phyloP scores from a whole-genome alignment of 768 basidiomycete species.

The Termitomyces sp. region DNA sequence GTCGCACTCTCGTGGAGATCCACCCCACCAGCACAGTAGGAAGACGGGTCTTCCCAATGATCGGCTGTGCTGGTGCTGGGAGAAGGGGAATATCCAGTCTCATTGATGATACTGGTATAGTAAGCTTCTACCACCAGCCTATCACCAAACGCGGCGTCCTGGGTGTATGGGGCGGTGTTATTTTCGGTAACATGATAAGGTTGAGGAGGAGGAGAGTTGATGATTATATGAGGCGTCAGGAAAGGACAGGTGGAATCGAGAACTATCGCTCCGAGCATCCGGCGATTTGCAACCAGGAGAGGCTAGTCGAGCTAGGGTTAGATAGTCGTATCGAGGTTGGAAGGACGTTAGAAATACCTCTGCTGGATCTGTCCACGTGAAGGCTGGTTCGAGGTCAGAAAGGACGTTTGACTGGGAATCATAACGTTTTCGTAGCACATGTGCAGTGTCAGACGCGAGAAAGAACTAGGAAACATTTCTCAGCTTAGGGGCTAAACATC shows the following conservation, averaged over 20 bases:
- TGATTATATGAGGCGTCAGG: slow-evolving; percentile 39
- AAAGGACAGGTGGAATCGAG: slow-evolving; percentile 40
- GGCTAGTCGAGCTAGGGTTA: slow-evolving; percentile 15
- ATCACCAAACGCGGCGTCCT: slow-evolving; percentile 29
- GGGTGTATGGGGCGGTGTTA: slow-evolving; percentile 29
- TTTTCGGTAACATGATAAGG: slow-evolving; percentile 30
- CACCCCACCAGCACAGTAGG: background rate
- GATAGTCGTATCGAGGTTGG: too few relatives aligned
- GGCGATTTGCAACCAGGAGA: slow-evolving; percentile 19
- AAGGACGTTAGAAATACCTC: slow-evolving; percentile 36
- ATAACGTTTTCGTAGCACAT: slow-evolving; percentile 32
- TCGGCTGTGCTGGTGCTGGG: background rate
- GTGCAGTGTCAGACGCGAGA: slow-evolving; percentile 31
- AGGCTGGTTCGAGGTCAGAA: slow-evolving; percentile 30
- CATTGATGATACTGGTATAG: slow-evolving; percentile 21
- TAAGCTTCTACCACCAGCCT: slow-evolving; percentile 25
- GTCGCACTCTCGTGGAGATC: slow-evolving; percentile 12
- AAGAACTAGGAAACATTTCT: slow-evolving; percentile 27
- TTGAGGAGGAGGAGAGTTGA: slow-evolving; percentile 32
- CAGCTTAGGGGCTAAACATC: slow-evolving; percentile 1
- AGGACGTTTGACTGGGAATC: slow-evolving; percentile 23
- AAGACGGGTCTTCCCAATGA: background rate
- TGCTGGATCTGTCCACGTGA: slow-evolving; percentile 47
- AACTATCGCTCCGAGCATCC: slow-evolving; percentile 27
- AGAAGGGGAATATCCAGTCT: background rate